Evolutionary conservation across 768 basidiomycete species (phyloP).

Genomic region (Mycena chlorophos): DNA sequence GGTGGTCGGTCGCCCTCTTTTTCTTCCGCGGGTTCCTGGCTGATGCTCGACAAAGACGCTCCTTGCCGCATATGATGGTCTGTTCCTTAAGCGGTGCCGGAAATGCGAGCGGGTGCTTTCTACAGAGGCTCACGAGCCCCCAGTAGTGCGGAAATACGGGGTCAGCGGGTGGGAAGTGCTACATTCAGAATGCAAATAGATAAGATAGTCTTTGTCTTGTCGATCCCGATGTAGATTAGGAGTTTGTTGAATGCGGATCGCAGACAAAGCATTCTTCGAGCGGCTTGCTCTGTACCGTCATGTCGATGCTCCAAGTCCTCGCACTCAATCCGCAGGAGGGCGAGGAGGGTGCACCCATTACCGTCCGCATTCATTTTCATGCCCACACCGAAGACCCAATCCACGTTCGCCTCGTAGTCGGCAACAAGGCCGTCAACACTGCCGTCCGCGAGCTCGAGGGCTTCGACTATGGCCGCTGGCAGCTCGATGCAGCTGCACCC

Average conservation of each 20-base stretch:
- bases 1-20: constrained; percentile 39
- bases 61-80: constrained; percentile 54
- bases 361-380: constrained; percentile 62
- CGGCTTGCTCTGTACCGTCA: neutral
- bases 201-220: neutral
- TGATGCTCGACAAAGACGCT: constrained; percentile 41
- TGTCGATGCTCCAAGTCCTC: constrained; percentile 49
- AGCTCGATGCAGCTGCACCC: constrained; percentile 65
- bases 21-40: neutral
- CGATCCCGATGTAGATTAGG: neutral
- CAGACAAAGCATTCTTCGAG: too few species aligned
- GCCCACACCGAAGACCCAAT: constrained; percentile 51
- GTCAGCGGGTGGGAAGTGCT: constrained; percentile 47
- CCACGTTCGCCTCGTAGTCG: constrained; percentile 75
- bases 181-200: constrained; percentile 45
- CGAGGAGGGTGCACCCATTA: constrained; percentile 59
- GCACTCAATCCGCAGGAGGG: constrained; percentile 68
- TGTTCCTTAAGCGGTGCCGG: constrained; percentile 64
- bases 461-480: constrained; percentile 55
- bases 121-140: constrained; percentile 69
- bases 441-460: constrained; percentile 56
- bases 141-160: constrained; percentile 61
- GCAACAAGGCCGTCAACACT: constrained; percentile 65
- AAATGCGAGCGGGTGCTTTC: constrained; percentile 67
- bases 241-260: neutral